Evolutionary conservation across 768 basidiomycete species (phyloP).

Genomic region (Agrocybe pediades): DNA sequence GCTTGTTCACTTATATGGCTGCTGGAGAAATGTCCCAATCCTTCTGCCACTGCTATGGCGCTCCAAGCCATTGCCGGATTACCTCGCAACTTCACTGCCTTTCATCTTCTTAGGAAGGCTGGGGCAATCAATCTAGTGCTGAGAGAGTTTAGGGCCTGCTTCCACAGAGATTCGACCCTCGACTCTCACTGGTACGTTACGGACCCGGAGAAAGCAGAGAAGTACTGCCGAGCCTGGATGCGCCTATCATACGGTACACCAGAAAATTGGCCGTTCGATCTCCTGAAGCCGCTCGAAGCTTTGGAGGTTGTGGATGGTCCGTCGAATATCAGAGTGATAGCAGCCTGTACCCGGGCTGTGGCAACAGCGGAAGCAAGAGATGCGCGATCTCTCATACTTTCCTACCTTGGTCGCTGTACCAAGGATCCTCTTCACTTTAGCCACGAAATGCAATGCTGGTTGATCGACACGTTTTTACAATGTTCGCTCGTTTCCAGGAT

Average conservation of each 20-base stretch:
- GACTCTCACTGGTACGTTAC: slow-evolving; percentile 37
- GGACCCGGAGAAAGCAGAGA: slow-evolving; percentile 30
- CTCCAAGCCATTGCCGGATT: slow-evolving; percentile 39
- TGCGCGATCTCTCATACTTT: slow-evolving; percentile 33
- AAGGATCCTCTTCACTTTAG: slow-evolving; percentile 29
- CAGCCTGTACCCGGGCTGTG: slow-evolving; percentile 34
- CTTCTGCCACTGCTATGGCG: slow-evolving; percentile 23
- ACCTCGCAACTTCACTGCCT: slow-evolving; percentile 35
- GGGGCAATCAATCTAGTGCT: slow-evolving; percentile 31
- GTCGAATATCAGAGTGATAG: slow-evolving; percentile 30
- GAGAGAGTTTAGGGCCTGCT: slow-evolving; percentile 34
- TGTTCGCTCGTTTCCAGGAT: slow-evolving; percentile 35
- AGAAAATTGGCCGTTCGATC: slow-evolving; percentile 33
- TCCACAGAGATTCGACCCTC: slow-evolving; percentile 33
- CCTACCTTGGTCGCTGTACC: slow-evolving; percentile 28
- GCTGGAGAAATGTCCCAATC: slow-evolving; percentile 30
- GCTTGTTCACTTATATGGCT: slow-evolving; percentile 38
- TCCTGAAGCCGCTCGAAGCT: slow-evolving; percentile 32
- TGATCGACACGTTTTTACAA: slow-evolving; percentile 39
- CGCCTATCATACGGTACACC: slow-evolving; percentile 33
- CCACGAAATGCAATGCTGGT: slow-evolving; percentile 31
- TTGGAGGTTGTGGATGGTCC: slow-evolving; percentile 25
- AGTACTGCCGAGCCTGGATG: slow-evolving; percentile 42
- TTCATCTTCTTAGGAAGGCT: slow-evolving; percentile 33
- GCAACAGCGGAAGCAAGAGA: slow-evolving; percentile 32